phyloP scores from a whole-genome alignment of 345 rosid species.

The Isatis tinctoria region DNA sequence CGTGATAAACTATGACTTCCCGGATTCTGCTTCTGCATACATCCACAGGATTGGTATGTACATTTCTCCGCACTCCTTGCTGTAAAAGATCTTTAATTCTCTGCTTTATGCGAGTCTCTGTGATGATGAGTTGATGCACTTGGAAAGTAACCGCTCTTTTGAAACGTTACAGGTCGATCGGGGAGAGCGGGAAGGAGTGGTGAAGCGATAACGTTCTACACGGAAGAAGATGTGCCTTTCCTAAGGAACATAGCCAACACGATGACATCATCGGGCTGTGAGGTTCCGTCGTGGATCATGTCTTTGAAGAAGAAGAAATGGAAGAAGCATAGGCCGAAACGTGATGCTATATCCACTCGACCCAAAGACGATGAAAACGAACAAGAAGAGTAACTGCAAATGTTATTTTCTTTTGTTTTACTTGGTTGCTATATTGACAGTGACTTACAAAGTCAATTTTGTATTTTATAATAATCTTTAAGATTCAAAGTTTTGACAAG shows the following conservation, averaged over 20 bases:
- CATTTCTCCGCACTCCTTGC: neutral
- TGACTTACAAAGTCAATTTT: neutral
- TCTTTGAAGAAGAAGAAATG: slow-evolving; percentile 65
- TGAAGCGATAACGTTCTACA: slow-evolving; percentile 80
- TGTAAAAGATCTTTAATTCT: neutral
- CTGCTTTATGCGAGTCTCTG: neutral
- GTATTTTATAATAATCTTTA: neutral
- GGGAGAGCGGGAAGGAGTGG: slow-evolving; percentile 94
- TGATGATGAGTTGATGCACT: neutral
- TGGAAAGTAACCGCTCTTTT: neutral
- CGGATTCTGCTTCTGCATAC: slow-evolving; percentile 84
- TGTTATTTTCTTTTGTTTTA: neutral
- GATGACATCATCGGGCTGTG: slow-evolving; percentile 83
- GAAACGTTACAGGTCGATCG: slow-evolving; percentile 56
- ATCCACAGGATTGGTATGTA: slow-evolving; percentile 90
- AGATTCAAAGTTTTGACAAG: neutral
- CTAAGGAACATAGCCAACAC: slow-evolving; percentile 82
- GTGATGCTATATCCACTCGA: slow-evolving; percentile 66
- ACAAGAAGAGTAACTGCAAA: slow-evolving; percentile 8
- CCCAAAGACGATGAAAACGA: slow-evolving; percentile 41
- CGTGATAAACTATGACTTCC: slow-evolving; percentile 92
- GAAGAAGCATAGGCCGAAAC: slow-evolving; percentile 73
- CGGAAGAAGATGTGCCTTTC: slow-evolving; percentile 73
- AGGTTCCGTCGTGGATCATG: slow-evolving; percentile 85
- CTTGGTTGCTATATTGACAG: neutral